Evolutionary conservation across 2,329 filamentous ascomycete species (phyloP), one percentile per base, ranked within the genome.

Genomic region (Polychaeton citri): DNA sequence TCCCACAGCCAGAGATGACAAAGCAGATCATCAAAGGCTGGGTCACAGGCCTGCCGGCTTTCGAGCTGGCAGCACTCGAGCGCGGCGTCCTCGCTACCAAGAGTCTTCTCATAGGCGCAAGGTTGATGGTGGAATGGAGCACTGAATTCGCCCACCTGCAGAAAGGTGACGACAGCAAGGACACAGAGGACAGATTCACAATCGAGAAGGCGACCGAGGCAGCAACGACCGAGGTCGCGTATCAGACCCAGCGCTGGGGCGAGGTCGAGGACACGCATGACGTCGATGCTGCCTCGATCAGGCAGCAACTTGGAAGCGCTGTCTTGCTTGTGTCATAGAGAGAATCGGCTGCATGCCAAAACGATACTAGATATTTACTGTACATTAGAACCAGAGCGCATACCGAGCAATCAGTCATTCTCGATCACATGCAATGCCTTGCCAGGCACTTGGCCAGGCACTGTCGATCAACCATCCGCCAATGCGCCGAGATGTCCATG

Each of bases 241-340:
- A 85, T 79, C 90, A 98, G 70, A 92, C 79, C 1, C 66, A 72
- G 19, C 78, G 81, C 60, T 96, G 90, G 88, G 90, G 90, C 6
- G 87, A 94, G 66, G 90, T 98, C 1, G 90, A 98, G 58, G 87
- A 98, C 60, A 94, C 87, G 19, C 90, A 98, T 61, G 90, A 98
- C 65, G 90, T 98, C 1, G 81, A 93, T 51, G 82, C 79, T 59
- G 88, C 93, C 60, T 90, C 98, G 59, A 49, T 96, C 45, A 73
- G 76, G 54, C 72, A 88, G 51, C 90, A 96, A 63, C 63, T 96
- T 40, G 90, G 88, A 10, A 92, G 85, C 55, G 82, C 85, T 8
- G 70, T 94, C 12, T 55, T 96, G 51, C 63, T 96, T 34, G 81
- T 95, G 7, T 28, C 24, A 28, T 28, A 28, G 24, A 10, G 12